A percentile compares a stretch with the other conserved stretches of the same genome.
Conservation (phyloP, 2,329 filamentous ascomycete genomes). For the Cladosporium halotolerans region DNA sequence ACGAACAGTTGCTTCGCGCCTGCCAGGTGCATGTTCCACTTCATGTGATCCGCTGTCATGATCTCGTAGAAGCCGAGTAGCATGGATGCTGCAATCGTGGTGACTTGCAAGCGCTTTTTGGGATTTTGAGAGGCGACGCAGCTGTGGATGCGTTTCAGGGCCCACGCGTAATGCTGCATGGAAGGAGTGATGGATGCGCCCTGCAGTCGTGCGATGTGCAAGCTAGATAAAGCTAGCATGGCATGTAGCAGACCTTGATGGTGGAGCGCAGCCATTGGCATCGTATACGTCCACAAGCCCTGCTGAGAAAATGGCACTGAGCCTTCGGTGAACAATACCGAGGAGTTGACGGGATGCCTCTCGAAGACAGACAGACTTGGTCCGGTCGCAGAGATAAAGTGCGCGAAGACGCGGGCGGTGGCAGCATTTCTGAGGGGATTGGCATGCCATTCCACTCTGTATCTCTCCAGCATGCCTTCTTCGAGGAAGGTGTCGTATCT, state of each 20-base stretch:
- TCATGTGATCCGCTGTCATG: slow-evolving; percentile 86
- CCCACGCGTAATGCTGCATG: slow-evolving; percentile 85
- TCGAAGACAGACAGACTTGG: slow-evolving; percentile 84
- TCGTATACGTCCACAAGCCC: slow-evolving; percentile 61
- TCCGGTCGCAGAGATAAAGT: slow-evolving; percentile 85
- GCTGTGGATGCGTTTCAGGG: slow-evolving; percentile 69
- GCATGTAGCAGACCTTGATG: slow-evolving; percentile 85
- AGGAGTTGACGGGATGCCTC: slow-evolving; percentile 68
- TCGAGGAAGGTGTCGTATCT: slow-evolving; percentile 44
- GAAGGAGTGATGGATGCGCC: slow-evolving; percentile 68
- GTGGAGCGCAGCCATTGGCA: slow-evolving; percentile 75
- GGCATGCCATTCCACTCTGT: slow-evolving; percentile 42
- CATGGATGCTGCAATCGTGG: slow-evolving; percentile 81
- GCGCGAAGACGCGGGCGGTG: slow-evolving; percentile 77
- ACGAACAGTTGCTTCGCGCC: slow-evolving; percentile 75
- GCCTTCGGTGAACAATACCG: slow-evolving; percentile 57
- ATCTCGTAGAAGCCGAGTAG: slow-evolving; percentile 90
- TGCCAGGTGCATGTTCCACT: slow-evolving; percentile 89
- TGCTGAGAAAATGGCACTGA: slow-evolving; percentile 58
- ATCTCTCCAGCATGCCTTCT: slow-evolving; percentile 40
- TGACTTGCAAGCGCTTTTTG: slow-evolving; percentile 63
- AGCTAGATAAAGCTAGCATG: slow-evolving; percentile 76
- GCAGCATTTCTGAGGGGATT: slow-evolving; percentile 71
- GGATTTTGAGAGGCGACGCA: slow-evolving; percentile 58
- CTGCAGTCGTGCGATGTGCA: slow-evolving; percentile 83